Percentiles rank a stretch among this genome's conserved stretches.
phyloP scores from a whole-genome alignment of 305 asterid species.

The Plantago coronopus region DNA sequence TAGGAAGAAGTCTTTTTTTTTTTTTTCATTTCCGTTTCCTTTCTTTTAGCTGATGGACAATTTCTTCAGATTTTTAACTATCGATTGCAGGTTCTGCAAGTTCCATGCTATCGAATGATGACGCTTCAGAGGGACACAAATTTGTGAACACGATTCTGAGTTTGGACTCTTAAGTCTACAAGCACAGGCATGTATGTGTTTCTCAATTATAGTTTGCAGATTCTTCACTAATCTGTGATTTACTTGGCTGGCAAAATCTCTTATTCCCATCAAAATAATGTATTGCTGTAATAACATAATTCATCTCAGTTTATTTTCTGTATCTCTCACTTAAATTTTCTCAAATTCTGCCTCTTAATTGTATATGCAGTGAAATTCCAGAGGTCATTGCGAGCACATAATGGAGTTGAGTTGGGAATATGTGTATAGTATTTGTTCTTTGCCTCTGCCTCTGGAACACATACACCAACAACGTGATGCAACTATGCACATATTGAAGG shows the following conservation, averaged over 20 bases:
- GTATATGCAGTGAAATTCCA: conserved; percentile 52
- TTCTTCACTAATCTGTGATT: too few relatives aligned
- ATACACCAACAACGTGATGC: too few relatives aligned
- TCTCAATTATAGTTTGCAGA: conserved; percentile 18
- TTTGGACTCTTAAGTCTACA: conserved; percentile 34
- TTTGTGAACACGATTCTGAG: conserved; percentile 56
- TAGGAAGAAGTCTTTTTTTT: too few relatives aligned
- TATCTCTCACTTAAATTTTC: too few relatives aligned
- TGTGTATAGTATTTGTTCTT: too few relatives aligned
- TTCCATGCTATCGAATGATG: conserved; percentile 73
- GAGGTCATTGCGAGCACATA: conserved; percentile 62
- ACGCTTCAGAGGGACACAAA: conserved; percentile 62
- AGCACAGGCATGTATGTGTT: conserved; percentile 71
- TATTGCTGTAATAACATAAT: too few relatives aligned
- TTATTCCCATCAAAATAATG: too few relatives aligned
- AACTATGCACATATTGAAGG: too few relatives aligned
- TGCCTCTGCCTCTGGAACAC: too few relatives aligned
- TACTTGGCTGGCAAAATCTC: background rate
- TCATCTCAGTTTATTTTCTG: too few relatives aligned
- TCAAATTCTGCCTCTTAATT: too few relatives aligned
- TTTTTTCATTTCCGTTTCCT: too few relatives aligned
- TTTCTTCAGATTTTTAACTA: conserved; percentile 5
- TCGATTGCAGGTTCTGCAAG: conserved; percentile 85
- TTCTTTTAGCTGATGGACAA: background rate
- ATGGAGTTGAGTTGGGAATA: conserved; percentile 77